A percentile compares a stretch with the other conserved stretches of the same genome.
phyloP scores from a whole-genome alignment of 768 basidiomycete genomes.

The Agrocybe praecox region DNA sequence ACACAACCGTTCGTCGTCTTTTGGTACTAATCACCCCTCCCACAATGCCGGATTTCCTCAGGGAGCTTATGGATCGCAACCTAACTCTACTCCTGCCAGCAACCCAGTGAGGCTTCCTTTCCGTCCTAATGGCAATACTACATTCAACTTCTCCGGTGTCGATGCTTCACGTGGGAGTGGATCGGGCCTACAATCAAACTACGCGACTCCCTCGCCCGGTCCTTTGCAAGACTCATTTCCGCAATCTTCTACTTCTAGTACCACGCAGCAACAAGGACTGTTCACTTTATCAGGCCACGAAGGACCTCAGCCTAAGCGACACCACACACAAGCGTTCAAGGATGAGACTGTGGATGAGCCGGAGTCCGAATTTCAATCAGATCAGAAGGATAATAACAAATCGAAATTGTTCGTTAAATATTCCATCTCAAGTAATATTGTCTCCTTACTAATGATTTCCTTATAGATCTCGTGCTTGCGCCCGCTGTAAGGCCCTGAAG shows the following conservation, averaged over 20 bases:
- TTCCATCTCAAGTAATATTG: not conserved
- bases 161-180: conserved; percentile 1
- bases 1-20: conserved; percentile 17
- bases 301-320: conserved; percentile 37
- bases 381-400: conserved; percentile 40
- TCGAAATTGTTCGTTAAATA: conserved; percentile 42
- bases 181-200: conserved; percentile 8
- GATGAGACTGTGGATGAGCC: conserved; percentile 40
- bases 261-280: conserved; percentile 19
- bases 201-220: conserved; percentile 24
- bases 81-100: conserved; percentile 2
- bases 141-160: conserved; percentile 9
- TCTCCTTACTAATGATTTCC: conserved; percentile 9
- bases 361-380: conserved; percentile 31
- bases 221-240: conserved; percentile 28
- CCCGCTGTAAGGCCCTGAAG: conserved; percentile 67
- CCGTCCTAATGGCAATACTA: conserved; percentile 13
- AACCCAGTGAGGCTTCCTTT: conserved; percentile 8
- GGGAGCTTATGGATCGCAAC: conserved; percentile 14
- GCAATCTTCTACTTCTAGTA: conserved; percentile 12
- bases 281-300: conserved; percentile 18
- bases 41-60: conserved; percentile 14
- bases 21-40: conserved; percentile 12
- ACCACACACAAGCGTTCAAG: conserved; percentile 28
- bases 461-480: conserved; percentile 60